Conservation (phyloP, 352 stramenopile species). For the Globisporangium uncinulatum region DNA sequence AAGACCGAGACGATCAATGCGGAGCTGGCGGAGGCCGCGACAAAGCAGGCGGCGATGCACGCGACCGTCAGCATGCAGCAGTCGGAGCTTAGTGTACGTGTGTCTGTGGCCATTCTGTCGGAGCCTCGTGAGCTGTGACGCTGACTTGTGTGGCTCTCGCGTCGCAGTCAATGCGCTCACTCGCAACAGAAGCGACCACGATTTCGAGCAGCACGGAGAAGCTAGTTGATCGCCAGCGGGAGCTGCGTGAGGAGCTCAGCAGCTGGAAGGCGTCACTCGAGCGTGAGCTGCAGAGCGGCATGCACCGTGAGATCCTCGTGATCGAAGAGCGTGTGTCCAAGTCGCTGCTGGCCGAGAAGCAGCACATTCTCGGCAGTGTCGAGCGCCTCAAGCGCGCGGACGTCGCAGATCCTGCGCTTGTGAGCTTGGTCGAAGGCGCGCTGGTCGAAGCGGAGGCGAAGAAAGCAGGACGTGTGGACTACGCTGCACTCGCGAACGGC, state of each 20-base stretch:
- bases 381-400: constrained; percentile 43
- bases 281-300: constrained; percentile 34
- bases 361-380: constrained; percentile 41
- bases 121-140: too few species aligned
- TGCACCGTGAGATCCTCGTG: constrained; percentile 43
- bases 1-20: constrained; percentile 29
- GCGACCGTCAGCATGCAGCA: constrained; percentile 29
- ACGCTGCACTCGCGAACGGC: constrained; percentile 63
- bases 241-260: constrained; percentile 20
- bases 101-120: neutral
- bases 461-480: constrained; percentile 50
- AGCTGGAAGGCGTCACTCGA: constrained; percentile 22
- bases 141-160: neutral
- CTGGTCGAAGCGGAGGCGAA: constrained; percentile 31
- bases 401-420: constrained; percentile 48
- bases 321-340: constrained; percentile 59
- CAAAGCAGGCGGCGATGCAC: constrained; percentile 24
- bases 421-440: constrained; percentile 43
- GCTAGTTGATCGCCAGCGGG: constrained; percentile 9
- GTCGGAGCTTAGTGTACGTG: constrained; percentile 35
- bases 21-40: constrained; percentile 18
- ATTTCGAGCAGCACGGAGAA: constrained; percentile 1
- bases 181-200: constrained; percentile 1
- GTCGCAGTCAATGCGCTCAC: constrained; percentile 10
- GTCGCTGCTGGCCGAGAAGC: constrained; percentile 53